Evolutionary conservation across 768 basidiomycete genomes (phyloP), one percentile per base, ranked within the genome.

Genomic region (Solioccasus polychromus): DNA sequence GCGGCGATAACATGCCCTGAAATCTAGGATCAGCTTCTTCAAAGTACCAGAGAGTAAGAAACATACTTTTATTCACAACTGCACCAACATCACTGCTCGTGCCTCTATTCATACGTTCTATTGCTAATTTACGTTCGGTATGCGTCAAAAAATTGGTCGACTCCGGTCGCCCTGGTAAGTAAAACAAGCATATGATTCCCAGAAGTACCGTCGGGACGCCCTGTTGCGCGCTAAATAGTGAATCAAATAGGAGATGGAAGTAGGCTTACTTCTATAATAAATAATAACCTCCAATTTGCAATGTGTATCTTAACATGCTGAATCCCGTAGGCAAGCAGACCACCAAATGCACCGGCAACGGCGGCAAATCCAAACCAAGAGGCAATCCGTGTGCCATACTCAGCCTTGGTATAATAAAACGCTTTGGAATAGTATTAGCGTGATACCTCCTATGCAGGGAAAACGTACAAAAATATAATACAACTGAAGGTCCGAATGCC

Each of bases 361-460:
- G 78, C 76, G n/a, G 78, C 74, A 53, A 78, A 80, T 4, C 74
- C 72, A 52, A 78, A 78, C 72, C 76, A 77, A 51, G 70, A 72
- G n/a, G 75, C 74, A 49, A 70, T 42, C 17, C 76, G 73, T 38
- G 72, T 60, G 19, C 76, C 76, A 10, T 71, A 62, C 51, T 77
- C 76, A 2, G 63, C 54, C 44, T 68, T 74, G 24, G 76, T 78
- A 60, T 77, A 77, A 57, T 72, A 77, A 36, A 75, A 68, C 4
- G 75, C 75, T 77, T 46, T 24, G 5, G 9, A 22, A 19, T 26
- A 15, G 8, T 17, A 23, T 43, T 31, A 41, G 28, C 18, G 2
- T 2, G 23, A 10, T 61, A 77, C 48, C 51, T 11, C 17, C 0
- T 12, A 9, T 10, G 10, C 26, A 11, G 24, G 8, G 36, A 29